Percentiles rank a stretch among this genome's conserved stretches.
These are phyloP conservation scores for Fraxinus latifolia DNA, from an alignment of 305 asterid genomes.

Conservation along the genomic window DNA sequence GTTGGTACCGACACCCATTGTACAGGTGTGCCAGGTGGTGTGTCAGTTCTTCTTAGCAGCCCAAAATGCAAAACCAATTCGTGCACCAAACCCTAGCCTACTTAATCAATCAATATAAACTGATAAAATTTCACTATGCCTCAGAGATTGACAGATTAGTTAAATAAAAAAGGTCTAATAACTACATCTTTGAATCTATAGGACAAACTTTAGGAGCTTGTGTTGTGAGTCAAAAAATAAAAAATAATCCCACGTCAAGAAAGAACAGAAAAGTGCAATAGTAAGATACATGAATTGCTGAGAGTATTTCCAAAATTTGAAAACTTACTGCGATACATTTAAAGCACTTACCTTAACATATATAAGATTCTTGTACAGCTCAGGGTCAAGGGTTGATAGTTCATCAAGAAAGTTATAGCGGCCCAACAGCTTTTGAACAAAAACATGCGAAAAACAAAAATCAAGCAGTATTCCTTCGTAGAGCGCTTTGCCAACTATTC, in stretches of 20 bases:
- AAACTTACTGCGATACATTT: neutral
- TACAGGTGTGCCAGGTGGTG: neutral
- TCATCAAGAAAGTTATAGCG: conserved; percentile 96
- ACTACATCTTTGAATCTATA: neutral
- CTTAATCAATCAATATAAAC: neutral
- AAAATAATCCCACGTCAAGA: conserved; percentile 7
- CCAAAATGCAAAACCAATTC: neutral
- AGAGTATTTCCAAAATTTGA: conserved; percentile 5
- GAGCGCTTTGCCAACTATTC: conserved; percentile 88
- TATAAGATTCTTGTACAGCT: conserved; percentile 81
- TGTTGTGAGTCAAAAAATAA: neutral
- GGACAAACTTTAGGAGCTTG: neutral
- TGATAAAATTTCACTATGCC: neutral
- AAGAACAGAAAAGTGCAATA: neutral
- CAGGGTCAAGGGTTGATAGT: conserved; percentile 91
- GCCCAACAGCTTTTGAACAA: conserved; percentile 88
- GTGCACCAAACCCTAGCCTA: neutral
- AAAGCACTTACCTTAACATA: conserved; percentile 74
- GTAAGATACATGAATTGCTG: conserved; percentile 2
- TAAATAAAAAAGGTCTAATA: neutral
- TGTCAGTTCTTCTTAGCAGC: neutral
- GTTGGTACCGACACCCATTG: neutral
- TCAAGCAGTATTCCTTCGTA: conserved; percentile 93
- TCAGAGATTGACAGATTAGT: neutral
- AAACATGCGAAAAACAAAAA: conserved; percentile 86